Evolutionary conservation across 169 alveolate species (phyloP), one percentile per base, ranked within the genome.

Genomic region (Cystoisospora suis): DNA sequence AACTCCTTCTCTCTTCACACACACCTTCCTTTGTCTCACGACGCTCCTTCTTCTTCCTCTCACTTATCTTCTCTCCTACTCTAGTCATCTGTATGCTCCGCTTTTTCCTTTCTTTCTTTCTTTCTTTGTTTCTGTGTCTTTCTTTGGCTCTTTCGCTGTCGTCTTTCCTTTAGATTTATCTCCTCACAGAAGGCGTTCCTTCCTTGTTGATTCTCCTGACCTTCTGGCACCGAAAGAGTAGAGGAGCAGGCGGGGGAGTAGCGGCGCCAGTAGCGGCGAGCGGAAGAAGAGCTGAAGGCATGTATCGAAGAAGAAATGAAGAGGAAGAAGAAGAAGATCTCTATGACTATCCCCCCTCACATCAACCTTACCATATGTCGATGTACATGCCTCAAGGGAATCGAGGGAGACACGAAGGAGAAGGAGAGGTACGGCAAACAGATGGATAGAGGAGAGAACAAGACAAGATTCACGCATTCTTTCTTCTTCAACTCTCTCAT

Each of bases 181-280:
- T 87, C 38, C 40, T 87, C 58, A 87, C 91, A 20, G 91, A 87
- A 47, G 72, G 91, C 87, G 86, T 87, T 47, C 91, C 91, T 5
- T 58, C 91, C 20, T 70, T 72, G 12, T 38, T 87, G 65, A 87
- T 87, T 72, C 87, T 87, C 23, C 42, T 75, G 69, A 75, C 91
- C 6, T 87, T 87, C 81, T 87, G 91, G 91, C 91, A 75, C 87
- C 91, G 91, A 32, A 72, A 75, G 44, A 70, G 87, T 15, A 40
- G 61, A 5, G 34, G 47, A 34, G 65, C 47, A 36, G 42, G 80
- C 45, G 87, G 56, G 27, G 5, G 56, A 34, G 17, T 36, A 72
- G 38, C 81, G 9, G 81, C 81, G 40, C 45, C 46, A 34, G 38
- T 29, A 17, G 81, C 81, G 9, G 81, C 81, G 34, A 17, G 20